Evolutionary conservation across 2,329 filamentous ascomycete species (phyloP), one percentile per base, ranked within the genome.

Genomic region (Diplodia corticola): DNA sequence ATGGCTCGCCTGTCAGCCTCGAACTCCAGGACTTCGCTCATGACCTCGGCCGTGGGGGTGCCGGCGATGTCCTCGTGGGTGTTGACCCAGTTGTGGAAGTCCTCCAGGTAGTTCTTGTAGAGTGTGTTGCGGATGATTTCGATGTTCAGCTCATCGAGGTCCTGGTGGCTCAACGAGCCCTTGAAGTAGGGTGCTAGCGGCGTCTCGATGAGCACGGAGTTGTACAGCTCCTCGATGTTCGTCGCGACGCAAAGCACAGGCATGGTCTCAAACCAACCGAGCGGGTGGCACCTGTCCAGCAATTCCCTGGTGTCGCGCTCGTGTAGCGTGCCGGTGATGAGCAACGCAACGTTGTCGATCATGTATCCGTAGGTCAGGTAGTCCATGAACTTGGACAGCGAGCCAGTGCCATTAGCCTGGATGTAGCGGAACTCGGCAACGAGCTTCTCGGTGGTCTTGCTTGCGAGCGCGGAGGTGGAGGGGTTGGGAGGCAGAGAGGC

Each of bases 291-390:
- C 79, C 95, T 86, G 76, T 98, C 95, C 64, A 99, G 83, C 69
- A 99, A 86, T 81, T 99, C 95, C 68, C 93, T 89, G 3, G 95
- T 99, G 78, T 99, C 95, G 77, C 95, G 88, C 82, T 99, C 96
- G 81, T 99, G 95, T 33, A 99, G 86, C 13, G 95, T 99, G 69
- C 95, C 95, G 24, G 95, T 99, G 79, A 99, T 99, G 74, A 99
- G 88, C 48, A 99, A 89, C 46, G 96, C 95, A 63, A 99, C 93
- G 74, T 99, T 99, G 82, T 99, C 95, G 80, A 99, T 99, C 95
- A 99, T 99, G 85, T 99, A 99, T 69, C 93, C 94, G 78, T 99
- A 99, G 1, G 95, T 99, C 68, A 99, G 84, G 80, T 97, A 99
- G 79, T 98, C 93, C 87, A 99, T 93, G 80, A 99, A 99, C 77